Evolutionary conservation across 2,329 filamentous ascomycete species (phyloP), one percentile per base, ranked within the genome.

Genomic region (Penicillium sp.): DNA sequence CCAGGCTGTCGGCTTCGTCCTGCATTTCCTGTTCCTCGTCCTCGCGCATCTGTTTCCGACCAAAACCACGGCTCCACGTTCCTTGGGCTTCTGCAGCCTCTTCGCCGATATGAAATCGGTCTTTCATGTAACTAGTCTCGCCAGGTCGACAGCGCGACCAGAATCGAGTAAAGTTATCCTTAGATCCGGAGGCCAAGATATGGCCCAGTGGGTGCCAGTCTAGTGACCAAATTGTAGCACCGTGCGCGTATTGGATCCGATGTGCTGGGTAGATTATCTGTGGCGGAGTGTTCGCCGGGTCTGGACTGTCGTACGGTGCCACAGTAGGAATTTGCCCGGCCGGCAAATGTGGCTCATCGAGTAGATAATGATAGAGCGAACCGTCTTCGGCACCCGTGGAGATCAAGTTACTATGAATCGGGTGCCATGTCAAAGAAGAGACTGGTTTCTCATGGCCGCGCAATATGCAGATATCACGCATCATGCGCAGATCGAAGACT

Each of bases 161-260:
- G 75, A 99, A 99, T 40, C 93, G 85, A 2, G 93, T 97, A 54
- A 95, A 91, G 34, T 93, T 86, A 69, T 99, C 93, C 69, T 99
- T 97, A 10, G 91, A 95, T 11, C 93, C 93, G 2, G 92, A 95
- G 0, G 91, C 91, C 7, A 99, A 80, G 55, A 99, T 92, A 65
- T 99, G 93, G 25, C 93, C 93, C 0, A 97, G 79, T 0, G 93
- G 93, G 67, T 99, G 93, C 91, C 93, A 99, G 74, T 96, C 91
- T 41, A 99, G 80, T 14, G 91, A 95, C 93, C 93, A 99, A 57
- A 99, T 93, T 14, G 90, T 89, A 67, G 91, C 95, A 60, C 95
- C 88, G 68, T 99, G 93, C 0, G 93, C 93, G 64, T 86, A 92
- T 7, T 87, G 83, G 28, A 96, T 74, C 63, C 84, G 87, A 74